Conservation (phyloP, 495 filamentous ascomycete genomes). For the Parathielavia hyrcaniae region DNA sequence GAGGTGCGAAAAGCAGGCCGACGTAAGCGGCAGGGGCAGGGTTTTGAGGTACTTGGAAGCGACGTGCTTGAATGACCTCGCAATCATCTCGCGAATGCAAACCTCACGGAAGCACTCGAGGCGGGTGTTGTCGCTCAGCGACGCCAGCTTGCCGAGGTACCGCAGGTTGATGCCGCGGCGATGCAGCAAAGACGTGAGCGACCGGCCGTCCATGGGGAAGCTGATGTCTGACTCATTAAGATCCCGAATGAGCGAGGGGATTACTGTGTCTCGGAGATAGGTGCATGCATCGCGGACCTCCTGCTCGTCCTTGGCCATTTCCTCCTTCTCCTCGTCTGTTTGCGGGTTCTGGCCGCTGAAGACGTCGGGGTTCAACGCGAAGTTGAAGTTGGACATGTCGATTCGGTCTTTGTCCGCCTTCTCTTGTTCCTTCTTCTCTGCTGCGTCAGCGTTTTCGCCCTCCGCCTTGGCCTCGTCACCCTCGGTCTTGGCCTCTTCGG, state of each 20-base stretch:
- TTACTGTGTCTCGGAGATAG: constrained; percentile 64
- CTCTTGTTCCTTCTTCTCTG: constrained; percentile 29
- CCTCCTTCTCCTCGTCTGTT: constrained; percentile 80
- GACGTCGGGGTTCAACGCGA: constrained; percentile 89
- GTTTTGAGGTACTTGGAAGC: constrained; percentile 71
- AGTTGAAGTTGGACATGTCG: constrained; percentile 75
- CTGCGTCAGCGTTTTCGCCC: constrained; percentile 14
- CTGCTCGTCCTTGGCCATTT: constrained; percentile 78
- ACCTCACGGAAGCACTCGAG: constrained; percentile 70
- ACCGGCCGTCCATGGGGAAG: constrained; percentile 96
- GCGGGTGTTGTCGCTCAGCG: constrained; percentile 61
- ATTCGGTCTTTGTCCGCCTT: constrained; percentile 48
- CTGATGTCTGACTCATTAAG: constrained; percentile 88
- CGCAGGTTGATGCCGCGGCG: constrained; percentile 96
- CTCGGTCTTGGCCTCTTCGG: constrained; percentile 32
- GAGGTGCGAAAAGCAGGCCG: constrained; percentile 75
- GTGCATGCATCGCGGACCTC: constrained; percentile 80
- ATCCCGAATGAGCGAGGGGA: constrained; percentile 69
- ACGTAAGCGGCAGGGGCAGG: constrained; percentile 69
- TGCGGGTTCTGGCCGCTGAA: constrained; percentile 89
- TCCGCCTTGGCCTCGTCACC: constrained; percentile 27
- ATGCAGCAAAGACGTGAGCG: constrained; percentile 81
- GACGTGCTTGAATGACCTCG: constrained; percentile 89
- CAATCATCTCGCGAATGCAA: constrained; percentile 84
- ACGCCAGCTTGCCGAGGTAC: constrained; percentile 80